Conservation (phyloP, 345 rosid species). For the Streptanthus diversifolius region DNA sequence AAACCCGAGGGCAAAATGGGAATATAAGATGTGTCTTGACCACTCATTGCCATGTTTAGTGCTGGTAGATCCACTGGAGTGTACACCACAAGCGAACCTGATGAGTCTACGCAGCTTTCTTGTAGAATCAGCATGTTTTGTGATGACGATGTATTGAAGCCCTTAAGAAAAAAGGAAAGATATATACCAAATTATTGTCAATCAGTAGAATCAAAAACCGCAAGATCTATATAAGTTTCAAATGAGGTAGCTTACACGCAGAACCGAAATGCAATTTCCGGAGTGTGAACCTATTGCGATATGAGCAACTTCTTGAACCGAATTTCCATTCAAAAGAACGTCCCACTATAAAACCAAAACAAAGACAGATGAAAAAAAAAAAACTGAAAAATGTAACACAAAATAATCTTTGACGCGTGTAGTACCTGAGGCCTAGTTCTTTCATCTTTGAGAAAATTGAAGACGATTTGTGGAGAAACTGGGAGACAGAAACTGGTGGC, state of each 20-base stretch:
- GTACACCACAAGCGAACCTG: conserved; percentile 77
- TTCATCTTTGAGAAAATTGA: conserved; percentile 88
- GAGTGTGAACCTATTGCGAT: conserved; percentile 85
- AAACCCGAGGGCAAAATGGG: conserved; percentile 89
- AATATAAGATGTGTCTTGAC: conserved; percentile 77
- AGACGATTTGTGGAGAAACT: conserved; percentile 59
- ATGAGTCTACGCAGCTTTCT: conserved; percentile 87
- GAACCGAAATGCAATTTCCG: conserved; percentile 90
- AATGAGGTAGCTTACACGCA: conserved; percentile 56
- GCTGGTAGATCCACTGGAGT: conserved; percentile 78
- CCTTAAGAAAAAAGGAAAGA: conserved; percentile 37
- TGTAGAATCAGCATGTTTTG: conserved; percentile 93
- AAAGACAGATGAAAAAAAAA: neutral
- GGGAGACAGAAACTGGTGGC: conserved; percentile 95
- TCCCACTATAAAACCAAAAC: conserved; percentile 60
- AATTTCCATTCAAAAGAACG: conserved; percentile 78
- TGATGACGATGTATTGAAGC: conserved; percentile 64
- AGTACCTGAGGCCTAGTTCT: conserved; percentile 80
- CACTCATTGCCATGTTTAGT: conserved; percentile 83
- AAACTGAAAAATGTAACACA: neutral
- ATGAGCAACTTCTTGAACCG: conserved; percentile 86
- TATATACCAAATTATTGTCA: neutral
- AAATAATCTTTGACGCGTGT: neutral
- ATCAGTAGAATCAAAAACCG: neutral
- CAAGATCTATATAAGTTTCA: neutral